These are phyloP conservation scores for Schoenoplectus triqueter DNA, from an alignment of 202 grass and related monocot genomes.

Conservation along the genomic window DNA sequence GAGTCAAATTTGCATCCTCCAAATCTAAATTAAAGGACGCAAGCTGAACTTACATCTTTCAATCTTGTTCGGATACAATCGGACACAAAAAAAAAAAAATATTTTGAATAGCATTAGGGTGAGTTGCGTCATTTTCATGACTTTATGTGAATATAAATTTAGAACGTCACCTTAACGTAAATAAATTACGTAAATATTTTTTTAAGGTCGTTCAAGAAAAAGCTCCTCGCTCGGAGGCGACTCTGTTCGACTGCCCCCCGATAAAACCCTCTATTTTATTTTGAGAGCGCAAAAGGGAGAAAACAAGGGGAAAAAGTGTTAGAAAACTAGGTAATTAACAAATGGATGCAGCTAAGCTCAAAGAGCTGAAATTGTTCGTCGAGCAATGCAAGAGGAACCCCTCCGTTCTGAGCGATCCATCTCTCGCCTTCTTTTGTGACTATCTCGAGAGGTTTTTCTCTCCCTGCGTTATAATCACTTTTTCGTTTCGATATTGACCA, in stretches of 20 bases:
- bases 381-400: conserved; percentile 76
- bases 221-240: not conserved
- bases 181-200: too few species aligned
- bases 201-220: too few species aligned
- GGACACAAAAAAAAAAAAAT: too few species aligned
- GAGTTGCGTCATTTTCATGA: too few species aligned
- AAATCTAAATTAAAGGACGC: too few species aligned
- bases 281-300: not conserved
- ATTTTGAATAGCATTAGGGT: too few species aligned
- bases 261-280: conserved; percentile 24
- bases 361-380: conserved; percentile 60
- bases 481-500: not conserved
- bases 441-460: conserved; percentile 60
- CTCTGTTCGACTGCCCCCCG: not conserved
- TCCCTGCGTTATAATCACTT: not conserved
- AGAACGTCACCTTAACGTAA: too few species aligned
- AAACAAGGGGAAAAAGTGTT: not conserved
- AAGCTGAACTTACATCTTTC: too few species aligned
- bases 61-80: too few species aligned
- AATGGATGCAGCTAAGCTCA: conserved; percentile 66
- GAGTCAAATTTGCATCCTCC: too few species aligned
- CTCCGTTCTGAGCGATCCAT: conserved; percentile 61
- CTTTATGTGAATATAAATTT: too few species aligned
- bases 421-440: conserved; percentile 83
- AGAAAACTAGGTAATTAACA: not conserved